Conservation (phyloP, 2,329 filamentous ascomycete genomes). For the Lasiodiplodia theobromae region DNA sequence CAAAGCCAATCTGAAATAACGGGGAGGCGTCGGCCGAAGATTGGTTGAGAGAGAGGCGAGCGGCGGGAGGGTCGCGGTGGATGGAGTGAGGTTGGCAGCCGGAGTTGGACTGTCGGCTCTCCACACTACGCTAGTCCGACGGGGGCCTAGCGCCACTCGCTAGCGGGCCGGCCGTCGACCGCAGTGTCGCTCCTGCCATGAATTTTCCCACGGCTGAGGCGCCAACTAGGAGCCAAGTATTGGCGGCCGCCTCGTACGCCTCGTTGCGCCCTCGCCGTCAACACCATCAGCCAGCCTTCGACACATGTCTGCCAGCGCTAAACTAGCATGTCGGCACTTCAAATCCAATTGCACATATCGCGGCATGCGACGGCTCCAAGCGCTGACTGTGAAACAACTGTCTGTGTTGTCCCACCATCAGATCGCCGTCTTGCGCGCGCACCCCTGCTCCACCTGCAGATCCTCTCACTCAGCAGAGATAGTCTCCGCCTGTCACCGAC, state of each 20-base stretch:
- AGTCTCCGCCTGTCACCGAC: neutral
- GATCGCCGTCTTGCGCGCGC: neutral
- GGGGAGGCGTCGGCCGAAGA: slow-evolving; percentile 4
- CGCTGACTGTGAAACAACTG: slow-evolving; percentile 16
- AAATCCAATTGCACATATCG: neutral
- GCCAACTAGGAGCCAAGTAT: slow-evolving; percentile 5
- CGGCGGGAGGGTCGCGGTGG: neutral
- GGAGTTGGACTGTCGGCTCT: slow-evolving; percentile 24
- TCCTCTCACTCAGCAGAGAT: slow-evolving; percentile 20
- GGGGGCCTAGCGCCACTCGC: neutral
- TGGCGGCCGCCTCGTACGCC: neutral
- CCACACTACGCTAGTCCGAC: neutral
- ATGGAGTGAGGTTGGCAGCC: neutral
- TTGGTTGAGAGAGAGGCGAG: neutral
- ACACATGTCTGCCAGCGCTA: neutral
- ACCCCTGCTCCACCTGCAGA: slow-evolving; percentile 12
- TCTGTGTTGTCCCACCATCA: neutral
- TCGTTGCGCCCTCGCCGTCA: neutral
- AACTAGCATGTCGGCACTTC: neutral
- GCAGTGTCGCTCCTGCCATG: neutral
- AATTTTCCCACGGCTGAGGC: neutral
- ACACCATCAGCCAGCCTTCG: neutral
- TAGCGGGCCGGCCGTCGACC: neutral
- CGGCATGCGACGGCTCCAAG: slow-evolving; percentile 8
- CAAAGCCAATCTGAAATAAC: neutral